Evolutionary conservation across 202 grass and related monocot species (phyloP).

Genomic region (Hordeum pubiflorum): DNA sequence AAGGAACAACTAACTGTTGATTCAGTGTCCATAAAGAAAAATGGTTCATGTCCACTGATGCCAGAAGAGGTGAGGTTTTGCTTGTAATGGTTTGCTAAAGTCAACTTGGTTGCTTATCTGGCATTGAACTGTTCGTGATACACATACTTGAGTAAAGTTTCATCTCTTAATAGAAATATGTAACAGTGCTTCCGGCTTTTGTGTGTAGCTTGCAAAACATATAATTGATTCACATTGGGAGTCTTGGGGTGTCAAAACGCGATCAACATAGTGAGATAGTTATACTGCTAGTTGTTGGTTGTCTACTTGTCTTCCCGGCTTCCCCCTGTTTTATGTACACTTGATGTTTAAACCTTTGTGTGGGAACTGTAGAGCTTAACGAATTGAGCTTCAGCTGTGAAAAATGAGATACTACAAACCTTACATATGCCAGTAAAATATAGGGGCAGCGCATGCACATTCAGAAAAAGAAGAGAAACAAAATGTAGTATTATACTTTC

Average conservation of each 20-base stretch:
- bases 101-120: conserved; percentile 1
- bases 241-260: conserved; percentile 11
- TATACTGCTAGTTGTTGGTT: not conserved
- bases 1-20: conserved; percentile 73
- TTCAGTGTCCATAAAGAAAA: conserved; percentile 76
- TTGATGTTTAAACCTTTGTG: not conserved
- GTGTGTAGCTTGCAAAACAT: not conserved
- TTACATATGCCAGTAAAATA: not conserved
- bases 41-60: conserved; percentile 90
- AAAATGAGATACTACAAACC: not conserved
- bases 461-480: not conserved
- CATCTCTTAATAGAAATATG: not conserved
- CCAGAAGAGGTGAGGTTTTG: conserved; percentile 78
- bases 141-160: not conserved
- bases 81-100: conserved; percentile 3
- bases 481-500: not conserved
- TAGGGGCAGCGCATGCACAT: not conserved
- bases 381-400: not conserved
- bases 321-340: not conserved
- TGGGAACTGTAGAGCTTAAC: not conserved
- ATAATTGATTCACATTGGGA: not conserved
- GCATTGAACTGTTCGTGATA: not conserved
- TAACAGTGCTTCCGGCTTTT: not conserved
- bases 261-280: not conserved
- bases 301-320: not conserved